These are phyloP conservation scores for Phytophthora crassamura DNA, from an alignment of 352 stramenopile genomes.

Conservation along the genomic window DNA sequence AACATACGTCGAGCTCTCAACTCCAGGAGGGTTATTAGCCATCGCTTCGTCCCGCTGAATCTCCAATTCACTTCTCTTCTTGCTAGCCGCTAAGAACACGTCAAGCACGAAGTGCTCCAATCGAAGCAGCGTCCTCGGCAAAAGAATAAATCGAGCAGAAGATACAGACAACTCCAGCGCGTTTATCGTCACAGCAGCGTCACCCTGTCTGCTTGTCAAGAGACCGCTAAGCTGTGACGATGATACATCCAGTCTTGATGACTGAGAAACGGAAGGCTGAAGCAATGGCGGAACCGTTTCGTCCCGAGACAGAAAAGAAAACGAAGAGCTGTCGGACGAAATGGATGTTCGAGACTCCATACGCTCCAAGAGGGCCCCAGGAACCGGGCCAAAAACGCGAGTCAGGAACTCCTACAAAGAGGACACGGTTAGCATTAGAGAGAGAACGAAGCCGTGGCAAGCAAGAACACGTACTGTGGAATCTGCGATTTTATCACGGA, in stretches of 20 bases:
- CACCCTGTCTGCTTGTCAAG: conserved; percentile 19
- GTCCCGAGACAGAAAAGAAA: conserved; percentile 35
- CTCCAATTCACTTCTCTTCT: conserved; percentile 50
- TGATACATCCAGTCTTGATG: conserved; percentile 22
- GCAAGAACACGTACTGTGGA: conserved; percentile 38
- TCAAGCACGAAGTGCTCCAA: conserved; percentile 66
- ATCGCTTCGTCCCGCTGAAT: conserved; percentile 45
- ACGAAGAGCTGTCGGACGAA: conserved; percentile 37
- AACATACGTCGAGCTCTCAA: conserved; percentile 36
- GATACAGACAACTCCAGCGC: conserved; percentile 45
- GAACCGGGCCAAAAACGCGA: conserved; percentile 45
- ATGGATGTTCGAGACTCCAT: conserved; percentile 33
- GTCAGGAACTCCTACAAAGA: conserved; percentile 46
- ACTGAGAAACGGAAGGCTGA: conserved; percentile 26
- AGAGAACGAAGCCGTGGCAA: conserved; percentile 2
- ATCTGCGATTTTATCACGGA: conserved; percentile 59
- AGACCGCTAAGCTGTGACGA: conserved; percentile 42
- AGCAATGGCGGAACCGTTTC: conserved; percentile 21
- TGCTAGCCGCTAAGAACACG: conserved; percentile 52
- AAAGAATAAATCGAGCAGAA: conserved; percentile 56
- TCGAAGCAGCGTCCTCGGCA: conserved; percentile 58
- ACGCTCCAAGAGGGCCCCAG: conserved; percentile 31
- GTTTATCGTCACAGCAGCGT: conserved; percentile 22
- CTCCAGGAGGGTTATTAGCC: conserved; percentile 31
- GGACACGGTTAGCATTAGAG: conserved; percentile 19